Conservation (phyloP, 805 yeast species). For the Dipodascus albidus region DNA sequence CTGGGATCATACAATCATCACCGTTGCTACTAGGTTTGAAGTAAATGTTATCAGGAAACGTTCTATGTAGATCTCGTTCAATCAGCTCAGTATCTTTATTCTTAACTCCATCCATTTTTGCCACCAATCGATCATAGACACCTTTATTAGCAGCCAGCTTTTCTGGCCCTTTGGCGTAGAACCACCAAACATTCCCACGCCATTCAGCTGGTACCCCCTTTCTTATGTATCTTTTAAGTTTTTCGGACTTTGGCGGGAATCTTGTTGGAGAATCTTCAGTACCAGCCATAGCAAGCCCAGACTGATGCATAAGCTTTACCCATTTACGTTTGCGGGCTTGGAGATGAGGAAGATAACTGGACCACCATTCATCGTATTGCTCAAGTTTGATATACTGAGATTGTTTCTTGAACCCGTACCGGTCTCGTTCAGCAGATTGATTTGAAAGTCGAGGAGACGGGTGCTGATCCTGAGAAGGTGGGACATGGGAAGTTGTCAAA, state of each 20-base stretch:
- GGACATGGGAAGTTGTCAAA: not conserved
- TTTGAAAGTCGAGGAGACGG: not conserved
- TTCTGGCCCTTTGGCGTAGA: constrained; percentile 79
- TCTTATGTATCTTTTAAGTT: constrained; percentile 63
- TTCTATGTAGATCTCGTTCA: constrained; percentile 85
- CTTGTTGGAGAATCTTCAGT: constrained; percentile 34
- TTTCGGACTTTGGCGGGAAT: constrained; percentile 67
- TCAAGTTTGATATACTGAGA: constrained; percentile 39
- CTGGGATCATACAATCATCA: constrained; percentile 56
- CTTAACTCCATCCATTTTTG: constrained; percentile 39
- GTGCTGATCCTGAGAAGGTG: not conserved
- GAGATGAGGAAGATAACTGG: constrained; percentile 49
- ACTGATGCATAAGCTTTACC: constrained; percentile 51
- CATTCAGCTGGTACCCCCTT: constrained; percentile 95
- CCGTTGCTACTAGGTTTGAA: constrained; percentile 38
- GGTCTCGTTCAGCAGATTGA: constrained; percentile 33
- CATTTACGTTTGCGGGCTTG: constrained; percentile 65
- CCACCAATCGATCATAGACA: constrained; percentile 57
- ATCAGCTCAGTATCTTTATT: constrained; percentile 82
- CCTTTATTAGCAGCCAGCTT: constrained; percentile 58
- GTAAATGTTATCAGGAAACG: constrained; percentile 86
- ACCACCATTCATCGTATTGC: constrained; percentile 70
- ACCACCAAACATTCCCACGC: constrained; percentile 97
- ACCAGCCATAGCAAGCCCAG: constrained; percentile 39
- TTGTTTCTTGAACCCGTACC: constrained; percentile 79